Conservation (phyloP, 805 yeast species). For the Myxozyma geophila region DNA sequence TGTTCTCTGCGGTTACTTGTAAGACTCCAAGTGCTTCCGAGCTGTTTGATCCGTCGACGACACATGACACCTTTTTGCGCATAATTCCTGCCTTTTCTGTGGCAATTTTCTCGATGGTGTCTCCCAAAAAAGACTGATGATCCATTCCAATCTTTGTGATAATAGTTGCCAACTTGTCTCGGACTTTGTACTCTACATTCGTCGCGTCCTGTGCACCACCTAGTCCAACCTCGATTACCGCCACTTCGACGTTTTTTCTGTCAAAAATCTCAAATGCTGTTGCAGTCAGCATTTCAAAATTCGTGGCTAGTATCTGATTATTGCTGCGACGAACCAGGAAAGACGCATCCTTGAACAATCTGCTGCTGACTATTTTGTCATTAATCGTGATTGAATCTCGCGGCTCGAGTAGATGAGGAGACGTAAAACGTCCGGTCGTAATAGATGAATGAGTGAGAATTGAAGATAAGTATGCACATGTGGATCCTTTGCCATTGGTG, state of each 20-base stretch:
- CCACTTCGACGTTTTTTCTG: slow-evolving; percentile 63
- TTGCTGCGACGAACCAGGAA: slow-evolving; percentile 51
- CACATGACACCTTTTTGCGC: slow-evolving; percentile 62
- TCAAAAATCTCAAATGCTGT: slow-evolving; percentile 80
- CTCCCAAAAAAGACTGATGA: slow-evolving; percentile 78
- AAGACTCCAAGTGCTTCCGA: slow-evolving; percentile 56
- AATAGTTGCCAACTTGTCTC: slow-evolving; percentile 39
- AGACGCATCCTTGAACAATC: slow-evolving; percentile 54
- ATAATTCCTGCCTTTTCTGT: slow-evolving; percentile 85
- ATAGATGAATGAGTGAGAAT: slow-evolving; percentile 56
- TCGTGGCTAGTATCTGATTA: slow-evolving; percentile 59
- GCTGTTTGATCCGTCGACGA: slow-evolving; percentile 72
- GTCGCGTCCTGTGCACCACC: slow-evolving; percentile 94
- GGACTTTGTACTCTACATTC: slow-evolving; percentile 58
- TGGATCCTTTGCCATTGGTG: slow-evolving; percentile 95
- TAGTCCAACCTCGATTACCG: slow-evolving; percentile 90
- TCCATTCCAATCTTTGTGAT: slow-evolving; percentile 87
- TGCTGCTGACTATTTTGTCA: slow-evolving; percentile 56
- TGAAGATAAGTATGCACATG: slow-evolving; percentile 78
- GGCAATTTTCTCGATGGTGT: slow-evolving; percentile 68
- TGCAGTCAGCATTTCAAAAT: slow-evolving; percentile 84
- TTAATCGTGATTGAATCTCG: slow-evolving; percentile 78
- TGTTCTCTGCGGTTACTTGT: slow-evolving; percentile 44
- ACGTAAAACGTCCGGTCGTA: slow-evolving; percentile 77
- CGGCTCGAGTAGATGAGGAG: slow-evolving; percentile 78